Conservation (phyloP, 495 filamentous ascomycete species). For the Rusavskia elegans region DNA sequence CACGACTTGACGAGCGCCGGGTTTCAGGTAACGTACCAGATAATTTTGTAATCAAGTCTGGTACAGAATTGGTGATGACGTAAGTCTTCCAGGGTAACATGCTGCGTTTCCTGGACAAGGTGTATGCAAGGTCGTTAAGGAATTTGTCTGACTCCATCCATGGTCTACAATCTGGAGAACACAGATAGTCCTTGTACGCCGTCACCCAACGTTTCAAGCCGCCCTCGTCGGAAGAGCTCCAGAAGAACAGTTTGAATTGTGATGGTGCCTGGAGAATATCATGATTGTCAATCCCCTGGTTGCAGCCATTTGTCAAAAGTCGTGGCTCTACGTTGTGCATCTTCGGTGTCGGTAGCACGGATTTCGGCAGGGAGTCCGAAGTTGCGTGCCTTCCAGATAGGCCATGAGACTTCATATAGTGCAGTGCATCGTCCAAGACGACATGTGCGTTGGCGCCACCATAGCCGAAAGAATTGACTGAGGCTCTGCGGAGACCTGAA, state of each 20-base stretch:
- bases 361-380: too few relatives aligned
- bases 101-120: neutral
- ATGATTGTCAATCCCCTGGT: too few relatives aligned
- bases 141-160: neutral
- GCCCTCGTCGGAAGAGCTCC: too few relatives aligned
- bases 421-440: neutral
- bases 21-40: too few relatives aligned
- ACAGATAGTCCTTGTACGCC: neutral
- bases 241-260: too few relatives aligned
- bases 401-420: neutral
- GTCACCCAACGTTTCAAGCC: too few relatives aligned
- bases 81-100: neutral
- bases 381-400: too few relatives aligned
- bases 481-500: constrained; percentile 22
- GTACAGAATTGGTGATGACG: neutral
- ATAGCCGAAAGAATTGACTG: constrained; percentile 2
- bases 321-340: too few relatives aligned
- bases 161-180: neutral
- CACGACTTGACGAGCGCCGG: neutral
- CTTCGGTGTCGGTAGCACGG: too few relatives aligned
- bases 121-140: neutral
- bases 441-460: too few relatives aligned
- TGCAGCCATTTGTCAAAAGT: too few relatives aligned
- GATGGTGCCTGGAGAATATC: too few relatives aligned
- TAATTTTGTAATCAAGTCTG: neutral